Evolutionary conservation across 139 green algal species (phyloP), one percentile per base, ranked within the genome.

Genomic region (Auxenochlorella pyrenoidosa): DNA sequence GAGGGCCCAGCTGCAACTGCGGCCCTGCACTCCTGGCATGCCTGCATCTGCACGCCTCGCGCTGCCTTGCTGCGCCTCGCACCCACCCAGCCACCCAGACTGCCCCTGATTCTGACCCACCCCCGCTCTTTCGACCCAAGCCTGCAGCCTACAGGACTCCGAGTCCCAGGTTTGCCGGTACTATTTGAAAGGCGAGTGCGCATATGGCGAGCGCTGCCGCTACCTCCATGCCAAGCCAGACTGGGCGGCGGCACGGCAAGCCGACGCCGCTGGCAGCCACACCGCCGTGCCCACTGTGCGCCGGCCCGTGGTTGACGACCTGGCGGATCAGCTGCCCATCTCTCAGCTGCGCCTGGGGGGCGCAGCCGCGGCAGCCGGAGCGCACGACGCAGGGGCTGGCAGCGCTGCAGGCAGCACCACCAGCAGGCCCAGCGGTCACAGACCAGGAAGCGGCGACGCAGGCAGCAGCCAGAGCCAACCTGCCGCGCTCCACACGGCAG

Each of bases 101-200:
- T 10, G 47, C 47, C 47, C 16, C 18, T 24, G 15, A 63, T 24
- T 13, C 54, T 63, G 54, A 24, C 54, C 54, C 54, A 13, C 54
- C 16, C 54, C 12, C 18, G 10, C 12, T 63, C 54, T 24, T 22
- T 63, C 54, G 18, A 24, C 54, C 12, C 54, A 24, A 63, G 10
- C 34, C 13, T 76, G 70, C 47, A 82, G 90, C 75, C 34, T 91
- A 30, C 6, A 76, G 16, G 75, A 87, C 24, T 71, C 79, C 12
- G 86, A 86, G 30, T 87, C 75, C 5, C 86, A 89, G 89, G 88
- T 96, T 5, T 96, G 94, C 89, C 65, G 44, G 32, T 86, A 91
- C 84, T 96, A 90, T 40, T 65, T 95, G 44, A 76, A 87, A 41
- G 94, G 94, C 24, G n/a, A 86, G 41, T 96, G 94, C 65, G 86